Evolutionary conservation across 305 asterid genomes (phyloP).

Genomic region (Plantago coronopus): DNA sequence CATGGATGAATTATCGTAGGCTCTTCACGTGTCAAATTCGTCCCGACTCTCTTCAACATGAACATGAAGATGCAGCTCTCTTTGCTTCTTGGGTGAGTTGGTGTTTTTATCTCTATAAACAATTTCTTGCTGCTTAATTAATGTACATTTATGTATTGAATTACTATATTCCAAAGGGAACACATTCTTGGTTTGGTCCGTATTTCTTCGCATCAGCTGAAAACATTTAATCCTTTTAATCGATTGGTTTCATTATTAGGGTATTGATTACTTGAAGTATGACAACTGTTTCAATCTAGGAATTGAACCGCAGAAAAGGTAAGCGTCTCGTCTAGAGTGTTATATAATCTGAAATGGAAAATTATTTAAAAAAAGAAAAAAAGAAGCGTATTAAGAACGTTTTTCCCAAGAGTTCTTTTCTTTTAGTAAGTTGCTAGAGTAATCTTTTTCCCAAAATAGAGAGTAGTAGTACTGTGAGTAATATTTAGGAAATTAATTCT

Average conservation of each 20-base stretch:
- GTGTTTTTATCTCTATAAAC: not conserved
- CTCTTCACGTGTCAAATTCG: conserved; percentile 80
- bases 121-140: no score
- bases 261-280: conserved; percentile 86
- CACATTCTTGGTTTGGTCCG: no score
- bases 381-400: no score
- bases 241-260: no score
- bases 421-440: no score
- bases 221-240: conserved; percentile 22
- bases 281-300: conserved; percentile 98
- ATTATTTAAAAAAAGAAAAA: no score
- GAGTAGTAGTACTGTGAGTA: no score
- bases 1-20: conserved; percentile 37
- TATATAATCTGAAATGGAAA: no score
- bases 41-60: conserved; percentile 89
- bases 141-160: not conserved
- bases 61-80: conserved; percentile 68
- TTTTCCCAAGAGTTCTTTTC: no score
- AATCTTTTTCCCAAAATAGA: no score
- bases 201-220: conserved; percentile 14
- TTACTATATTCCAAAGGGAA: no score
- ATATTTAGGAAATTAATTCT: no score
- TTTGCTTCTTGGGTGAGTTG: conserved; percentile 90
- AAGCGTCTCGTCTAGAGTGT: conserved; percentile 11
- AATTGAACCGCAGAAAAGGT: conserved; percentile 77